phyloP scores from a whole-genome alignment of 768 basidiomycete species.

The Atractiella rhizophila region DNA sequence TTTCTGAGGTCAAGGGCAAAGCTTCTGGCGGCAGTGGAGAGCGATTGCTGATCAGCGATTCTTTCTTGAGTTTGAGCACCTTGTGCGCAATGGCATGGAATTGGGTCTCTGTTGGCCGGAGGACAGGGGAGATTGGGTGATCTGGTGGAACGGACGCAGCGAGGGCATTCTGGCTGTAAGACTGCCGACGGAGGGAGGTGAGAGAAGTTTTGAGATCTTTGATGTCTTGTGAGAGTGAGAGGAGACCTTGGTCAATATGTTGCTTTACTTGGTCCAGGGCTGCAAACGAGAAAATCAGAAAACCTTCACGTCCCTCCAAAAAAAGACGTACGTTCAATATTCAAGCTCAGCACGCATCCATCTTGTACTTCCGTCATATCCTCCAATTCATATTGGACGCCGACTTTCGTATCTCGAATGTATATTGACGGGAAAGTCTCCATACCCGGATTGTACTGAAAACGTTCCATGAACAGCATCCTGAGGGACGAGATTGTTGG shows the following conservation, averaged over 20 bases:
- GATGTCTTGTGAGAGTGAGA: conserved; percentile 56
- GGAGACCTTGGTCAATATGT: conserved; percentile 81
- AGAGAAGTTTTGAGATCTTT: conserved; percentile 59
- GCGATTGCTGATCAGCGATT: neutral
- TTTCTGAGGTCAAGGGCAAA: neutral
- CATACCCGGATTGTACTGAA: conserved; percentile 73
- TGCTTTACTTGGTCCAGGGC: conserved; percentile 97
- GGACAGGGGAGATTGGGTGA: conserved; percentile 28
- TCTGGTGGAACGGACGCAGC: conserved; percentile 6
- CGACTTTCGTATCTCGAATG: conserved; percentile 69
- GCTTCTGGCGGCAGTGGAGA: neutral
- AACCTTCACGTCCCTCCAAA: neutral
- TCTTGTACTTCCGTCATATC: conserved; percentile 78
- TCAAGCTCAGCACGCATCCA: conserved; percentile 63
- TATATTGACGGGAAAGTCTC: conserved; percentile 50
- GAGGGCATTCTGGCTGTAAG: conserved; percentile 25
- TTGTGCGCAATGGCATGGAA: conserved; percentile 13
- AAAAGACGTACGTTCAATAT: conserved; percentile 68
- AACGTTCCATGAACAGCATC: conserved; percentile 77
- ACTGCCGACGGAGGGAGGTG: conserved; percentile 29
- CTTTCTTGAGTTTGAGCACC: conserved; percentile 7
- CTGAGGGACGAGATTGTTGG: conserved; percentile 49
- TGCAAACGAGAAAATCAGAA: conserved; percentile 19
- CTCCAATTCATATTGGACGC: conserved; percentile 85
- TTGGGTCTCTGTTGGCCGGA: conserved; percentile 14